Base-by-base conservation (phyloP, 1,139 yeast species). In the Yarrowia galli region DNA sequence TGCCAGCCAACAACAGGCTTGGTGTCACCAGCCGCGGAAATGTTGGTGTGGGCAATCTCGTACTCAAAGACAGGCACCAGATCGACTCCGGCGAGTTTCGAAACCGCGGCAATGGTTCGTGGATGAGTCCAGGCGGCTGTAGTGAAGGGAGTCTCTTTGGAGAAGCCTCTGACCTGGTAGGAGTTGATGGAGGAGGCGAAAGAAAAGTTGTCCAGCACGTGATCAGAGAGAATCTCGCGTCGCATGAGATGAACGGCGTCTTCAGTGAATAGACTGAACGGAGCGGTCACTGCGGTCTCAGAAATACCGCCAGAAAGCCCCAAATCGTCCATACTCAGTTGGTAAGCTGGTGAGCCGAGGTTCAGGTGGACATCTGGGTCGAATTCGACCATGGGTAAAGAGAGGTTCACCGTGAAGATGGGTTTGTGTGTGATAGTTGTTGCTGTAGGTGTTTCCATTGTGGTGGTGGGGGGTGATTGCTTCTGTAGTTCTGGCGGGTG, bases 31-130 rank as follows among this genome's bases (percentile, higher is more conserved):
- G 61, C 48, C 7, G 42, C 25, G 13, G 61, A 54, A 18, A 54
- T 54, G 23, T 54, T 54, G 7, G 61, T 54, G n/a, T 54, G 61
- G 25, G 61, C 61, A 6, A 54, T 54, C 9, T 54, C 61, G 46
- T 54, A 54, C 9, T 54, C 23, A 16, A 38, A 54, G 3, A 54
- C 61, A 1, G 61, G 61, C 35, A 40, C 46, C 3, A 54, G 48
- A 16, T 54, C 61, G 10, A 54, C 36, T n/a, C 61, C 61, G 2
- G 61, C 61, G 0, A 54, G 46, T 0, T 15, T 18, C 1, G 61
- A 54, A 3, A 54, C 23, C 3, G 61, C 48, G 2, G 22, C 36
- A 38, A 54, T 25, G 8, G 61, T 54, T 8, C 13, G 3, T 0
- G 61, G 61, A 15, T 54, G 61, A 0, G 61, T 54, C 61, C 61